Conservation (phyloP, 2,329 filamentous ascomycete genomes). For the Talaromyces sp. region DNA sequence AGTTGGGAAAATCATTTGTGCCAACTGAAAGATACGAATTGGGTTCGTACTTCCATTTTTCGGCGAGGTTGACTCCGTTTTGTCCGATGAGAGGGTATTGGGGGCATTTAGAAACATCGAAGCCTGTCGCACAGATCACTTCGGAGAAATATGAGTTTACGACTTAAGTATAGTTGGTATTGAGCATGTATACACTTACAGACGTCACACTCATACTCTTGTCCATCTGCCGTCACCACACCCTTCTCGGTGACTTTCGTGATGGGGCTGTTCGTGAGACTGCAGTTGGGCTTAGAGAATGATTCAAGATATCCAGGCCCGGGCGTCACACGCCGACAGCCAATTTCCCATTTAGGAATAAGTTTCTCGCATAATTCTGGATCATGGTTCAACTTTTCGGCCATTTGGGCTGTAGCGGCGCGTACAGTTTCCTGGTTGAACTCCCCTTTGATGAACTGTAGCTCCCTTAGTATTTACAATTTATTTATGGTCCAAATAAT, state of each 20-base stretch:
- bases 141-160: neutral
- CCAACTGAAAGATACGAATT: constrained; percentile 47
- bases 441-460: constrained; percentile 2
- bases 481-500: neutral
- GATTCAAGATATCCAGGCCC: constrained; percentile 57
- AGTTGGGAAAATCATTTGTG: constrained; percentile 48
- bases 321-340: constrained; percentile 25
- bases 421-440: neutral
- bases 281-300: constrained; percentile 58
- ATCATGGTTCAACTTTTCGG: constrained; percentile 5
- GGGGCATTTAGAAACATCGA: constrained; percentile 39
- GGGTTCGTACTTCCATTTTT: constrained; percentile 43
- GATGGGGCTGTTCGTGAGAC: constrained; percentile 56
- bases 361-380: constrained; percentile 15
- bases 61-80: constrained; percentile 40
- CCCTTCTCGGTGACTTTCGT: constrained; percentile 39
- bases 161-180: neutral
- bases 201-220: constrained; percentile 20
- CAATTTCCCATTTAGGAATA: constrained; percentile 12
- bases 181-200: neutral
- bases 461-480: neutral
- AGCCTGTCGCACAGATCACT: constrained; percentile 42
- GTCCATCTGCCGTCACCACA: constrained; percentile 24
- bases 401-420: constrained; percentile 7
- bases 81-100: constrained; percentile 43